Base-by-base conservation (phyloP, 1,284 basidiomycete species). In the Trichosporon inkin region DNA sequence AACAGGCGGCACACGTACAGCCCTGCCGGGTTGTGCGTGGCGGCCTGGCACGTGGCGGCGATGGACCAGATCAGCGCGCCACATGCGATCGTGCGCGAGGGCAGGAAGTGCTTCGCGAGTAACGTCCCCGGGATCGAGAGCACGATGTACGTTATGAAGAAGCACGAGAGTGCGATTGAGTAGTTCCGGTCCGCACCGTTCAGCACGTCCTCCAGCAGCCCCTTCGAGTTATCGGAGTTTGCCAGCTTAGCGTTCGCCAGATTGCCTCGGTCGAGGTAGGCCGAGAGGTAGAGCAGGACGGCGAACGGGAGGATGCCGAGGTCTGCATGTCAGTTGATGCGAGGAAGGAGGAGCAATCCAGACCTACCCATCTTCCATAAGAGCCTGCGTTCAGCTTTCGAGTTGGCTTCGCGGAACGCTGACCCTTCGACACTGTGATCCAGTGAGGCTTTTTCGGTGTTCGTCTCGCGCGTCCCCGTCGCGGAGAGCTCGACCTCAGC, bases 181-280 rank as follows among this genome's bases (percentile, higher is more conserved):
- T 78, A 81, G 55, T 76, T 74, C 3, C 63, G 71, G 65, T 79
- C 77, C 40, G 51, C 60, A 41, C 63, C 61, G 13, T 68, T 60
- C 20, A 81, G 72, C 0, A 78, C 71, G 1, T 59, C 51, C 41
- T 67, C 62, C 40, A 78, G 58, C 1, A 80, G 69, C n/a, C 77
- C 74, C 17, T 22, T 22, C 14, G 44, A 49, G 44, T 49, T 49
- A 22, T 49, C 44, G 1, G 44, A 49, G 2, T 17, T 16, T 53
- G 75, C 71, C 1, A 79, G 61, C 20, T 69, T 62, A 2, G 78
- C 78, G 54, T 80, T 80, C 7, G 62, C 73, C 71, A 75, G 41
- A 61, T 76, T 74, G 14, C 75, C 77, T 49, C 79, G 66, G 55
- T 80, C 80, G 35, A 80, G 74, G 63, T 80, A 81, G 6, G 79